Base-by-base conservation (phyloP, 2,329 filamentous ascomycete species). In the Dactylellina drechsleri region DNA sequence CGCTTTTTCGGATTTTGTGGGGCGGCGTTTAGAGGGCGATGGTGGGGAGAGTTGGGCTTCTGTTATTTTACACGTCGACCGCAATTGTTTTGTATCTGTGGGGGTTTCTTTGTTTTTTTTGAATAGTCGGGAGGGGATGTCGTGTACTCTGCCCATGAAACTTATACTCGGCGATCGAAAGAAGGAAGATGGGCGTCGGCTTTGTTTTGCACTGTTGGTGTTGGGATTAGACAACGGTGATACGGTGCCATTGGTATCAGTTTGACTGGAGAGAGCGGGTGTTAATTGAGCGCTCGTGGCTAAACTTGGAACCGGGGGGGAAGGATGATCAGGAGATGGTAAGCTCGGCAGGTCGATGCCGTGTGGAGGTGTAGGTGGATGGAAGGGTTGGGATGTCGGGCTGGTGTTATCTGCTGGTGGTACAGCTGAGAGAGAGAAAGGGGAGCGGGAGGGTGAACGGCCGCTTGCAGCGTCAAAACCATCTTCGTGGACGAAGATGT, bases 401-500 rank as follows among this genome's bases (percentile, higher is more conserved):
- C 47, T 57, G 15, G 47, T 18, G 31, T 47, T 45, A 2, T 54
- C 60, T 10, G 31, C 36, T 2, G 53, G 52, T 20, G 16, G 47
- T 20, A 18, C 47, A 5, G n/a, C 47, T 6, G 60, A 73, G 16
- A 58, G 57, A 26, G 49, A 66, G 20, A 41, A 56, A 4, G 56
- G 49, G 0, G 68, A 72, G 15, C 50, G 26, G 18, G 20, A 50
- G 6, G 56, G 61, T 3, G 54, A 47, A 58, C 40, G 16, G 1
- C 8, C 45, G 16, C 6, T 16, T 31, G 16, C 16, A 7, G 15
- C 1, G n/a, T 23, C 16, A 36, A 54, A 53, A 18, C 36, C 6
- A 5, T 50, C 47, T 8, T 66, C 56, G 12, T 49, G 20, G 36
- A 64, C 62, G 58, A 67, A 74, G 12, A 74, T 57, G 40, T 74